Conservation (phyloP, 1,139 yeast genomes). For the Suhomyces coccinellae region DNA sequence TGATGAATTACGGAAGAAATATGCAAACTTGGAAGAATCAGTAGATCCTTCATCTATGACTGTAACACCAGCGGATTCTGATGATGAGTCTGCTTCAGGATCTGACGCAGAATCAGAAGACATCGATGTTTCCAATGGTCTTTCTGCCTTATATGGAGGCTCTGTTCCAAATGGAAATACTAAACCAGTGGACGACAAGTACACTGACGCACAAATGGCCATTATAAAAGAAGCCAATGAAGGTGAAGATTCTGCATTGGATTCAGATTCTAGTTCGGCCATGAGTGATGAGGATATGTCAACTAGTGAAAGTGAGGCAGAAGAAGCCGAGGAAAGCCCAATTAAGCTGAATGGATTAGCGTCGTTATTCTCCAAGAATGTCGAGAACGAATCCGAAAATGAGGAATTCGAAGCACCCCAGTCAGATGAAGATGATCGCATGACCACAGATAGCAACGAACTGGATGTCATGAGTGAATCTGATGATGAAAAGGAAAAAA, state of each 20-base stretch:
- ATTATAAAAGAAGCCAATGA: slow-evolving; percentile 26
- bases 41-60: slow-evolving; percentile 15
- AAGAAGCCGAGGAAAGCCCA: slow-evolving; percentile 11
- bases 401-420: slow-evolving; percentile 16
- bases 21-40: slow-evolving; percentile 48
- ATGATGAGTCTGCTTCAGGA: slow-evolving; percentile 10
- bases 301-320: slow-evolving; percentile 15
- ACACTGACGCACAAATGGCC: slow-evolving; percentile 37
- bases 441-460: slow-evolving; percentile 12
- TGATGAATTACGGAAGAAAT: slow-evolving; percentile 66
- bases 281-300: slow-evolving; percentile 8
- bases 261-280: slow-evolving; percentile 25
- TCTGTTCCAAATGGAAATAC: slow-evolving; percentile 6
- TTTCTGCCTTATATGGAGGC: slow-evolving; percentile 35
- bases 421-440: slow-evolving; percentile 2
- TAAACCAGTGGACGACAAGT: slow-evolving; percentile 20
- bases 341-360: slow-evolving; percentile 20
- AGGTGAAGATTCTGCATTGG: slow-evolving; percentile 20
- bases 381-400: slow-evolving; percentile 18
- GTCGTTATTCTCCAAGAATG: slow-evolving; percentile 20
- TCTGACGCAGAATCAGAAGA: slow-evolving; percentile 19
- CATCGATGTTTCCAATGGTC: slow-evolving; percentile 25
- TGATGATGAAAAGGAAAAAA: slow-evolving; percentile 11
- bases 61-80: slow-evolving; percentile 5
- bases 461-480: slow-evolving; percentile 11